A percentile compares a stretch with the other conserved stretches of the same genome.
Evolutionary conservation across 257 asterid genomes (phyloP).

Genomic region (Capsicum pubescens): DNA sequence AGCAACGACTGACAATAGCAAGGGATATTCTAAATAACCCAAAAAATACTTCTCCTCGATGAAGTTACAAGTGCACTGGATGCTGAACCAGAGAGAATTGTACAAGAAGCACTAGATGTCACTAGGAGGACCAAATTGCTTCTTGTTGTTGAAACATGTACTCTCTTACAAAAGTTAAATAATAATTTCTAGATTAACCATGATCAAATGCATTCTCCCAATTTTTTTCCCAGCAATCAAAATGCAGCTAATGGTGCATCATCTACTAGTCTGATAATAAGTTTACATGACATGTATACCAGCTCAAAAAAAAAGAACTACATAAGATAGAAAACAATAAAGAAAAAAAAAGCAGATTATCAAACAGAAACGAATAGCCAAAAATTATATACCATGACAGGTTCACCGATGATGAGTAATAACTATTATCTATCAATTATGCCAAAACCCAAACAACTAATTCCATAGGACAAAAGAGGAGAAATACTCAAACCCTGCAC

Average conservation of each 20-base stretch:
- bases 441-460: not conserved
- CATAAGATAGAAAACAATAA: not conserved
- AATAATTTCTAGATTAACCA: not conserved
- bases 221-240: not conserved
- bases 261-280: not conserved
- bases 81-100: slow-evolving; percentile 36
- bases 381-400: not conserved
- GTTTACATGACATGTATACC: not conserved
- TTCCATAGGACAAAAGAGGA: not conserved
- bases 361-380: not conserved
- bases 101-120: slow-evolving; percentile 30
- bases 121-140: too few relatives aligned
- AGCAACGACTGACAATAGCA: slow-evolving; percentile 44
- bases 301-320: not conserved
- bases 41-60: slow-evolving; percentile 39
- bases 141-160: not conserved
- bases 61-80: slow-evolving; percentile 48
- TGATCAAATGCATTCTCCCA: not conserved
- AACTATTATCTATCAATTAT: not conserved
- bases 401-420: not conserved
- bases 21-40: slow-evolving; percentile 43
- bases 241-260: slow-evolving; percentile 3
- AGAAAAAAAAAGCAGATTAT: not conserved
- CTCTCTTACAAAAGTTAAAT: not conserved
- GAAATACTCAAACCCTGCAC: not conserved